These are phyloP conservation scores for Brasenia schreberi DNA, from an alignment of 164 flowering plant genomes.

Conservation along the genomic window DNA sequence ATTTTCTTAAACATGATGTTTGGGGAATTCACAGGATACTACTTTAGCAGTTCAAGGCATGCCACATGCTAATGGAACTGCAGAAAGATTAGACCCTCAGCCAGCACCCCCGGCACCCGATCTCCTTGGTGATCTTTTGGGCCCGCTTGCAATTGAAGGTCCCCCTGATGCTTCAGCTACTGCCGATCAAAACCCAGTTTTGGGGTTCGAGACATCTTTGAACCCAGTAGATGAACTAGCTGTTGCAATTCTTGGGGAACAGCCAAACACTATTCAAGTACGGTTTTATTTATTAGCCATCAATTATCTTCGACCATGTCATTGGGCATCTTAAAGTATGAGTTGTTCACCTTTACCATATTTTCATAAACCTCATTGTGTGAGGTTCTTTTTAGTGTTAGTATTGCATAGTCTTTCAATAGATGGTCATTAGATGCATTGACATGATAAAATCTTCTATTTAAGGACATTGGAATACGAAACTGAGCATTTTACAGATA, in stretches of 20 bases:
- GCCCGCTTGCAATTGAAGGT: slow-evolving; percentile 88
- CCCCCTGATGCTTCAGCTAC: slow-evolving; percentile 40
- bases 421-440: too few species aligned
- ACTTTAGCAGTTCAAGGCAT: slow-evolving; percentile 27
- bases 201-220: slow-evolving; percentile 35
- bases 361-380: too few species aligned
- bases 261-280: slow-evolving; percentile 73
- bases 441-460: too few species aligned
- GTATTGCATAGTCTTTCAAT: too few species aligned
- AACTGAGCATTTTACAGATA: too few species aligned
- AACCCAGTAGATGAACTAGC: slow-evolving; percentile 59
- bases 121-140: slow-evolving; percentile 87
- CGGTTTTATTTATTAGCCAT: background rate
- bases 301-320: background rate
- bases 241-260: slow-evolving; percentile 64
- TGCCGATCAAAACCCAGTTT: slow-evolving; percentile 24
- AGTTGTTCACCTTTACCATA: too few species aligned
- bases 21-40: slow-evolving; percentile 35
- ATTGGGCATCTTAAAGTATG: background rate
- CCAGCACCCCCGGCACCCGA: slow-evolving; percentile 44
- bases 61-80: slow-evolving; percentile 52
- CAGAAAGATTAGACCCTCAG: slow-evolving; percentile 33
- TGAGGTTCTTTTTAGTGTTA: too few species aligned
- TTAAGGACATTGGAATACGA: too few species aligned
- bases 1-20: background rate